Base-by-base conservation (phyloP, 106 monocot genomes). In the Dendrobium chrysotoxum region DNA sequence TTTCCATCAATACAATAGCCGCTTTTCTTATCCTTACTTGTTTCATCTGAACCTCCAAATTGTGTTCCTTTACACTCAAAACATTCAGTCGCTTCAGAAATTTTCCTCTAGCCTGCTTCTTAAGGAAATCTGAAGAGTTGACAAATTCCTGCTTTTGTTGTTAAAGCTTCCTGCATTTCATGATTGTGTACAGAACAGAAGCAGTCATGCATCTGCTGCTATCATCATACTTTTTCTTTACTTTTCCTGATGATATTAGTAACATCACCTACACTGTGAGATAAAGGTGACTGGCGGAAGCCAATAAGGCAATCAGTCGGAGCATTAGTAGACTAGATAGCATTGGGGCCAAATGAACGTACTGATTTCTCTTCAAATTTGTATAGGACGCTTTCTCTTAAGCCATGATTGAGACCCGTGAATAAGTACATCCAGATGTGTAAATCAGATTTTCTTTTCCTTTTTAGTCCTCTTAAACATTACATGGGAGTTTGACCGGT, bases 71-170 rank as follows among this genome's bases (percentile, higher is more conserved):
- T 80, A 73, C 86, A 75, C 30, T 58, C 11, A 25, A 71, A 80
- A 95, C 94, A 92, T 95, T 55, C 76, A 75, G 46, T 39, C 58
- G 16, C 82, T 95, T 53, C 88, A 90, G 80, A 88, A 40, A 71
- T 85, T 90, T 28, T 85, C 90, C 7, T n/a, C 21, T 31, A 86
- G 77, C 64, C 74, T 88, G 76, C 78, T 58, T 28, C 76, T 82
- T 42, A 90, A 78, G 82, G 75, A 88, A 5, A 81, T 79, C 65
- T 88, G 81, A 81, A 75, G 50, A 20, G 0, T 53, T 2, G 5
- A 28, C 57, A 5, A 4, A 9, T 30, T 31, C 1, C 31, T 57
- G 54, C 26, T 13, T 8, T 0, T 30, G 28, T 67, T 11, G 11
- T 7, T 25, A 6, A 25, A 26, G 68, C 68, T 68, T 68, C 28